These are phyloP conservation scores for Choricystis sp. DNA, from an alignment of 139 green algal species.

Conservation along the genomic window DNA sequence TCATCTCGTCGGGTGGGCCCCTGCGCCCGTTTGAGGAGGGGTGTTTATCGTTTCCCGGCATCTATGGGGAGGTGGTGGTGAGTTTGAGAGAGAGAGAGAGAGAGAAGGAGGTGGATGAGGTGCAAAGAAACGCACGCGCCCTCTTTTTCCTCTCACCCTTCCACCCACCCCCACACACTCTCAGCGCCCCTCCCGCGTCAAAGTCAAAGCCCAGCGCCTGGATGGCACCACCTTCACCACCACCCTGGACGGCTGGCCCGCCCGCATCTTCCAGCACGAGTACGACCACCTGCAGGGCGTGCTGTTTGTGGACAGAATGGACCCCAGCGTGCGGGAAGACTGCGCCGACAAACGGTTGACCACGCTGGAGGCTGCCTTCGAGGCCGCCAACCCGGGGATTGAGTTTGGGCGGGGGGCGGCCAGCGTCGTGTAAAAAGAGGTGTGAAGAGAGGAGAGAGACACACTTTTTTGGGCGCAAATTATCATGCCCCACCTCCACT, in stretches of 20 bases:
- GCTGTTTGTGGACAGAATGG: conserved; percentile 75
- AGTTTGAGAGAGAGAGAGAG: not conserved
- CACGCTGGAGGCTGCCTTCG: conserved; percentile 44
- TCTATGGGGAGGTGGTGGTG: conserved; percentile 60
- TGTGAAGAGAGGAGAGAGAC: no score
- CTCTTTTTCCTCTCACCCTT: not conserved
- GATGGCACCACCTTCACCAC: conserved; percentile 43
- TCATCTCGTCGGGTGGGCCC: conserved; percentile 42
- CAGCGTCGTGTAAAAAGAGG: no score
- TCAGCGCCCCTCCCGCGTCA: conserved; percentile 50
- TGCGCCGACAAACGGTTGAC: conserved; percentile 32
- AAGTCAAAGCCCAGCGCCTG: conserved; percentile 71
- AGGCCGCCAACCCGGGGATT: no score
- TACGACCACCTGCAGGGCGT: conserved; percentile 89
- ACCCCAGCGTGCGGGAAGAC: conserved; percentile 25
- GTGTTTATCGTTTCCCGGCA: conserved; percentile 71
- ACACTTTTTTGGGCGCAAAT: no score
- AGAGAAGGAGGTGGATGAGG: not conserved
- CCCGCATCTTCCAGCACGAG: conserved; percentile 97
- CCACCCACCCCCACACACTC: not conserved
- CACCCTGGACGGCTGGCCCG: conserved; percentile 39
- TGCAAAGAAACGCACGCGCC: not conserved
- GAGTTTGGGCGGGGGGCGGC: no score
- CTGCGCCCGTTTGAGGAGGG: conserved; percentile 53
- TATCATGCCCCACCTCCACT: no score